Evolutionary conservation across 768 basidiomycete species (phyloP).

Genomic region (Symmetrospora coprosmae): DNA sequence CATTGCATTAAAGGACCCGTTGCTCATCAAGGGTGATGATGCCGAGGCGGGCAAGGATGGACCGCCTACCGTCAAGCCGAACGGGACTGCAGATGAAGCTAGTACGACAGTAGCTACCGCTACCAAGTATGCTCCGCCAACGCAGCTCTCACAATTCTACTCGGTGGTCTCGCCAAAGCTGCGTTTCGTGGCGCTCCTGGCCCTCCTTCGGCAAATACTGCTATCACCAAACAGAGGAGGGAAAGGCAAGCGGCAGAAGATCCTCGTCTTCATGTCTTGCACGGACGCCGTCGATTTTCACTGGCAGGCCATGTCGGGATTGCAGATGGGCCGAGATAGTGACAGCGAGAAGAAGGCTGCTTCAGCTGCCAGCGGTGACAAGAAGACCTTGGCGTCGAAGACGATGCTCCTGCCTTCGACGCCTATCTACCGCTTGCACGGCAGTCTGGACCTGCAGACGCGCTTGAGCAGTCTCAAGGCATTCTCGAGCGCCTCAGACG

Average conservation of each 20-base stretch:
- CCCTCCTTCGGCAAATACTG: constrained; percentile 55
- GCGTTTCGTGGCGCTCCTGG: constrained; percentile 77
- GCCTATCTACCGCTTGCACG: constrained; percentile 76
- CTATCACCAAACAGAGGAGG: constrained; percentile 41
- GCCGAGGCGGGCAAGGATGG: constrained; percentile 25
- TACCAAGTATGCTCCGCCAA: constrained; percentile 55
- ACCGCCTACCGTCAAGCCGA: background rate
- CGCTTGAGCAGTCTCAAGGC: constrained; percentile 69
- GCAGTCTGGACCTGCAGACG: constrained; percentile 65
- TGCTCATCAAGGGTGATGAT: constrained; percentile 62
- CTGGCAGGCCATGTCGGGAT: constrained; percentile 65
- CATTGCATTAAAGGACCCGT: constrained; percentile 57
- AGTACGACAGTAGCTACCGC: too few species aligned
- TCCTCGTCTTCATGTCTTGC: constrained; percentile 91
- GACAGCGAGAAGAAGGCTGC: constrained; percentile 25
- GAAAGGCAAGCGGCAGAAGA: constrained; percentile 45
- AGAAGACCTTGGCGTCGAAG: constrained; percentile 27
- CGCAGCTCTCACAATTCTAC: constrained; percentile 83
- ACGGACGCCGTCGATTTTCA: constrained; percentile 98
- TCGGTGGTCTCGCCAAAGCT: constrained; percentile 80
- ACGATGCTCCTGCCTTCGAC: constrained; percentile 70
- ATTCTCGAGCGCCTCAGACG: constrained; percentile 46
- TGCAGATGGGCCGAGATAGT: constrained; percentile 47
- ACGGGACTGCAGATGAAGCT: constrained; percentile 7
- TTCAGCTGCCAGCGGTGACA: constrained; percentile 33